Evolutionary conservation across 352 stramenopile genomes (phyloP), one percentile per base, ranked within the genome.

Genomic region (Globisporangium canariense): DNA sequence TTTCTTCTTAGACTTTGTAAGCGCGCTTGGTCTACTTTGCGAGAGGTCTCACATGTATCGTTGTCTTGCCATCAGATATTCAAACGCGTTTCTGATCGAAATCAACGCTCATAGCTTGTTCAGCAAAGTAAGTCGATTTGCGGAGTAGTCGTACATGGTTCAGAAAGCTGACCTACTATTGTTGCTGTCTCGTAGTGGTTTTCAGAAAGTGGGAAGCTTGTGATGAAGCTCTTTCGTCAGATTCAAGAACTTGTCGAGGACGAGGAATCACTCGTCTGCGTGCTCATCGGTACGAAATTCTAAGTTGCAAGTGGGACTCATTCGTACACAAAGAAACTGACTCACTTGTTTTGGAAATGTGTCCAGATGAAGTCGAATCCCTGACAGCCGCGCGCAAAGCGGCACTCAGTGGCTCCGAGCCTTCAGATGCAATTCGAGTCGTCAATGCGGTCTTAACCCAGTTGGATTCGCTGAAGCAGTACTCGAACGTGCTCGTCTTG

Each of bases 51-150:
- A 25, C 14, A 25, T 56, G 28, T 45, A 45, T 20, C 36, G 20
- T 10, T 10, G 20, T 60, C 18, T 14, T 50, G 25, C 25, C 13
- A 25, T 8, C 62, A 90, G 83, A 64, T 91, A 78, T 46, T 70
- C 76, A 20, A 85, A 80, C 40, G 83, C 87, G 20, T 76, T 86
- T 28, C 65, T 98, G 22, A 66, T 98, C 13, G 93, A 98, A 67
- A 94, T 98, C 58, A 97, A 98, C 32, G 91, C 89, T 9, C 93
- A 98, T 73, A 97, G 86, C 28, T 81, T 98, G 10, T 98, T 98
- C 22, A 93, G 83, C 74, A 92, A 92, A 70, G 81, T 87, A 67
- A 4, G 58, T 49, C 36, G 2, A 9, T 18, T 20, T 56, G 11
- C 25, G 10, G 2, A 28, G 4, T 10, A 10, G 1, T 9, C 20